Percentiles rank a stretch among this genome's conserved stretches.
Conservation (phyloP, 306 rosid species). For the Arachis stenosperma region DNA sequence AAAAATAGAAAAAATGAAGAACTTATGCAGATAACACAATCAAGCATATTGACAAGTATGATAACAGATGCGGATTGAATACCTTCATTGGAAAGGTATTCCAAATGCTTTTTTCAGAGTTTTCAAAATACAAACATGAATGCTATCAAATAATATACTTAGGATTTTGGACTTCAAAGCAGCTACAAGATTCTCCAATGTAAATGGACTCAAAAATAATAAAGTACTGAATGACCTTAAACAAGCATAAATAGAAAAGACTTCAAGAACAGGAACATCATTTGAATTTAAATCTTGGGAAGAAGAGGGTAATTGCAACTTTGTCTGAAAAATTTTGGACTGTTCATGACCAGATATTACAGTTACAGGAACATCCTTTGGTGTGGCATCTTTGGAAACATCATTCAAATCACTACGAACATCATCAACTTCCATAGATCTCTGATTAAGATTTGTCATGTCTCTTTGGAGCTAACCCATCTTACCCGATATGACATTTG, state of each 20-base stretch:
- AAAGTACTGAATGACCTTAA: constrained; percentile 85
- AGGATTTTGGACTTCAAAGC: constrained; percentile 68
- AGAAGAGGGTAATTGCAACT: constrained; percentile 80
- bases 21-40: constrained; percentile 21
- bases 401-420: constrained; percentile 43
- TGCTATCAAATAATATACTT: constrained; percentile 67
- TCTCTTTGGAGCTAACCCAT: constrained; percentile 38
- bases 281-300: constrained; percentile 73
- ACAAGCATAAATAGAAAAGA: constrained; percentile 83
- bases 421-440: constrained; percentile 40
- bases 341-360: constrained; percentile 55
- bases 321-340: constrained; percentile 45
- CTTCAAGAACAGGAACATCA: constrained; percentile 74
- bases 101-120: constrained; percentile 88
- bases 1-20: constrained; percentile 38
- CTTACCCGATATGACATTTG: constrained; percentile 37
- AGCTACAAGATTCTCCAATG: constrained; percentile 83
- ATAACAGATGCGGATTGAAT: constrained; percentile 70
- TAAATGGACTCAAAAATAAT: constrained; percentile 91
- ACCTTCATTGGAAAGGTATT: constrained; percentile 82
- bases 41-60: constrained; percentile 37
- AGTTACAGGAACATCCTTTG: constrained; percentile 34
- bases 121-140: constrained; percentile 82
- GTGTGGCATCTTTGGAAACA: constrained; percentile 33
- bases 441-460: constrained; percentile 34